Base-by-base conservation (phyloP, 768 basidiomycete species). In the Suillus subluteus region DNA sequence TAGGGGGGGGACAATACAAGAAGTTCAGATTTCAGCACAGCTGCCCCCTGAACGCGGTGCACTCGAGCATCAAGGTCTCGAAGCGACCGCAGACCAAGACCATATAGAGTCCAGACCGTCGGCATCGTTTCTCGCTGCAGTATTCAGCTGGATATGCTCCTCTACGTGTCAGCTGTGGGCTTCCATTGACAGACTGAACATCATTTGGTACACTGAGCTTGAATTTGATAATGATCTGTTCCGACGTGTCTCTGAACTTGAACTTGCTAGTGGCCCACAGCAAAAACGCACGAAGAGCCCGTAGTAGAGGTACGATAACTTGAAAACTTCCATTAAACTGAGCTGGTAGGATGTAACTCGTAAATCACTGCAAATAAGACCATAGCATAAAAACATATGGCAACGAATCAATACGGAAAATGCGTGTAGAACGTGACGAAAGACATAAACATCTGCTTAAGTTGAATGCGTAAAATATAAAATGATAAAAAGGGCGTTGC, bases 401-500 rank as follows among this genome's bases (percentile, higher is more conserved):
- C 23, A 59, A 59, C 8, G 26, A 21, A 18, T 61, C 26, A 3
- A 61, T 61, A 61, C 59, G 43, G 26, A 43, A 61, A 43, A 43
- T 61, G 59, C 59, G 59, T 61, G 30, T 38, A 30, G 30, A 30
- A 43, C 40, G 6, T 61, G 26, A 61, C 41, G 26, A 61, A 12
- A 21, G 26, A 30, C 40, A 61, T 61, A 61, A 61, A 43, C 18
- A 30, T 3, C 18, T 43, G 40, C 21, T 26, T 43, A 43, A 41
- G 40, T 26, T 21, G 26, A 61, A 61, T 61, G 41, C 26, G 41
- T 61, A 30, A 43, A 37, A 30, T 61, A 43, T 61, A 43, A 32
- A 61, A 43, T 43, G 18, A 61, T 61, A 61, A 61, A 61, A 41
- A 61, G 18, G 40, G 40, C 2, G 16, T 61, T 30, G 26, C 59